Percentiles rank a stretch among this genome's conserved stretches.
Evolutionary conservation across 345 rosid genomes (phyloP).

Genomic region (Raphanus sativus): DNA sequence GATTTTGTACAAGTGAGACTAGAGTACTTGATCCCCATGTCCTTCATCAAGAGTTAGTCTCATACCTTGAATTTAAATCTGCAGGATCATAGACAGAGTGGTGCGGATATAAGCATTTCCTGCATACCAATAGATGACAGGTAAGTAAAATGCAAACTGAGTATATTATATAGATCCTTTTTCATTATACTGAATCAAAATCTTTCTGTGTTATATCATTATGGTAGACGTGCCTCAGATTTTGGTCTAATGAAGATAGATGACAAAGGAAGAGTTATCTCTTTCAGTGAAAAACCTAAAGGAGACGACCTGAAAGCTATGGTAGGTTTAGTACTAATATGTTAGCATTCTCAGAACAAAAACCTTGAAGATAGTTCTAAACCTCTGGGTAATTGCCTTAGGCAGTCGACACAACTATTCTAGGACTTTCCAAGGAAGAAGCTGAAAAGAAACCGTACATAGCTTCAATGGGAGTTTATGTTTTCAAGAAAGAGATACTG

Average conservation of each 20-base stretch:
- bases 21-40: background rate
- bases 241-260: constrained; percentile 97
- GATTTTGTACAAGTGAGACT: constrained; percentile 77
- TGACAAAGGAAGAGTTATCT: constrained; percentile 74
- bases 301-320: constrained; percentile 77
- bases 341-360: background rate
- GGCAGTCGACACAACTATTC: constrained; percentile 85
- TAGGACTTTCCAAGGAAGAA: constrained; percentile 79
- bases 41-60: constrained; percentile 5
- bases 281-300: constrained; percentile 92
- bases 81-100: constrained; percentile 89
- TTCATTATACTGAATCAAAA: background rate
- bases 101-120: constrained; percentile 90
- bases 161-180: background rate
- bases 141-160: constrained; percentile 39
- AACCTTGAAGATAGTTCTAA: constrained; percentile 7
- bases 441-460: constrained; percentile 90
- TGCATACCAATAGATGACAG: constrained; percentile 78
- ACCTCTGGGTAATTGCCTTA: constrained; percentile 30
- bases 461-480: constrained; percentile 96
- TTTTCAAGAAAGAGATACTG: constrained; percentile 94
- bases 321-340: constrained; percentile 42
- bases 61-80: constrained; percentile 16
- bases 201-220: too few relatives aligned
- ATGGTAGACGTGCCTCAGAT: constrained; percentile 90